Conservation (phyloP, 148 eudicot genomes). For the Diospyros lotus region DNA sequence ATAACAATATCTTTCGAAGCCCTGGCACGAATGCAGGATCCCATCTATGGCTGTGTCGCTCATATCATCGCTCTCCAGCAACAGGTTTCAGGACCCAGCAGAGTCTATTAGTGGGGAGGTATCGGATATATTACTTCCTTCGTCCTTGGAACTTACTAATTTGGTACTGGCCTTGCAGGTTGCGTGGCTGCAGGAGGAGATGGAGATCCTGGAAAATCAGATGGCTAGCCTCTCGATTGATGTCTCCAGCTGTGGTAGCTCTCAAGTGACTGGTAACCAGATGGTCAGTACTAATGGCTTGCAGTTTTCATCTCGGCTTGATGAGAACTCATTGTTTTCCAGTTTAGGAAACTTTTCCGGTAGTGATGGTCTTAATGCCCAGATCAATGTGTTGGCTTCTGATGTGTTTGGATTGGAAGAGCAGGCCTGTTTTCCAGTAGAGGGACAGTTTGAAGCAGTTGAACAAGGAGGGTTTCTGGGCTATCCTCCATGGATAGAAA, state of each 20-base stretch:
- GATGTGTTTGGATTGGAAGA: slow-evolving; percentile 11
- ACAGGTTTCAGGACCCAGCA: slow-evolving; percentile 38
- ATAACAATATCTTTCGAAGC: slow-evolving; percentile 64
- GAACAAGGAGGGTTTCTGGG: slow-evolving; percentile 8
- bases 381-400: slow-evolving; percentile 10
- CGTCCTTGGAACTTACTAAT: background rate
- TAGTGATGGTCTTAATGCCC: slow-evolving; percentile 9
- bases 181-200: slow-evolving; percentile 63
- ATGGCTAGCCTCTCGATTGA: slow-evolving; percentile 30
- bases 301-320: slow-evolving; percentile 5
- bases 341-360: background rate
- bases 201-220: slow-evolving; percentile 40
- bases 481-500: background rate
- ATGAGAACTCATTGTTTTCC: slow-evolving; percentile 11
- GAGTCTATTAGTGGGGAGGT: too few relatives aligned
- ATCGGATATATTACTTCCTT: too few relatives aligned
- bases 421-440: slow-evolving; percentile 4
- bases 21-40: slow-evolving; percentile 68
- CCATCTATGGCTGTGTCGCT: slow-evolving; percentile 73
- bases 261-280: slow-evolving; percentile 18
- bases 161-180: slow-evolving; percentile 33
- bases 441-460: slow-evolving; percentile 15
- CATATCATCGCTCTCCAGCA: slow-evolving; percentile 71
- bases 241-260: slow-evolving; percentile 8
- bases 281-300: slow-evolving; percentile 1